Percentiles rank a stretch among this genome's conserved stretches.
Conservation (phyloP, 2,329 filamentous ascomycete species). For the Monilinia polystroma region DNA sequence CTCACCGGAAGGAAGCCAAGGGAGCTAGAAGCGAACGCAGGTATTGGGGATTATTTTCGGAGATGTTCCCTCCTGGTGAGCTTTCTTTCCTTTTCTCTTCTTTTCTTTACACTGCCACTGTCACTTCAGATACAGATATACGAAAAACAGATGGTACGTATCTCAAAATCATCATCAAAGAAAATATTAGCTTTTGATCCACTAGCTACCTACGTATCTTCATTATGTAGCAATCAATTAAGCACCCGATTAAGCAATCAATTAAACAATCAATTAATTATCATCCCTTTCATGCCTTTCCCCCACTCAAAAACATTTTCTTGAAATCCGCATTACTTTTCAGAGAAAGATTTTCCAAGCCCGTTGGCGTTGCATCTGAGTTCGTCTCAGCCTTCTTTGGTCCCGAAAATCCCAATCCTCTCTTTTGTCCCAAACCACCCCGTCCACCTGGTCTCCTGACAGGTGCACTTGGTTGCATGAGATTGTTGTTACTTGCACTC, state of each 20-base stretch:
- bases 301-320: constrained; percentile 43
- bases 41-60: too few relatives aligned
- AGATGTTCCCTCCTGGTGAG: too few relatives aligned
- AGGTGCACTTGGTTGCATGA: constrained; percentile 37
- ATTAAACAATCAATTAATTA: background rate
- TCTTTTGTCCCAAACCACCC: constrained; percentile 42
- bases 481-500: constrained; percentile 35
- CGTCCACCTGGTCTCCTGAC: constrained; percentile 41
- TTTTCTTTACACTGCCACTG: too few relatives aligned
- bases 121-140: too few relatives aligned
- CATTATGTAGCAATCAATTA: too few relatives aligned
- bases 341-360: constrained; percentile 34
- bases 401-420: constrained; percentile 39
- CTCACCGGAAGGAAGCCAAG: too few relatives aligned
- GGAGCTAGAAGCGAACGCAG: too few relatives aligned
- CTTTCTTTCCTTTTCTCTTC: too few relatives aligned
- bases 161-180: background rate
- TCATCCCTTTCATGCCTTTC: constrained; percentile 24
- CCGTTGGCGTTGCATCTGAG: constrained; percentile 21
- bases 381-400: constrained; percentile 15
- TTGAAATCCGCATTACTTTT: constrained; percentile 61
- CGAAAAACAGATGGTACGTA: too few relatives aligned
- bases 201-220: constrained; percentile 4
- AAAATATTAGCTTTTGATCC: constrained; percentile 17
- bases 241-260: background rate